These are phyloP conservation scores for Leccinum pallidistipes DNA, from an alignment of 1,284 basidiomycete genomes.

Conservation along the genomic window DNA sequence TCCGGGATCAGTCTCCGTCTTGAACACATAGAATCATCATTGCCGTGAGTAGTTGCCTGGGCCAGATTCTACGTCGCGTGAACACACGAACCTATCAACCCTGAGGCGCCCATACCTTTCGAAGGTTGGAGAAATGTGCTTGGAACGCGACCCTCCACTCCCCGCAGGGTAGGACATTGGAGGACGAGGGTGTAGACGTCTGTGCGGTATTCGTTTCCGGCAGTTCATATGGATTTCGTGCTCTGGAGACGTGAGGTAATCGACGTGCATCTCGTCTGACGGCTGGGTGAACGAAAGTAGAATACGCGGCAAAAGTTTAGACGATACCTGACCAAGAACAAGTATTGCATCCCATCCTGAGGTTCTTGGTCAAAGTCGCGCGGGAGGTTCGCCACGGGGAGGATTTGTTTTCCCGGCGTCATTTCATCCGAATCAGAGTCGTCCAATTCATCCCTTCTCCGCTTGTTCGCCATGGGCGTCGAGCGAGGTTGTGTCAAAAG, in stretches of 20 bases:
- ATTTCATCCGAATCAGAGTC: conserved; percentile 56
- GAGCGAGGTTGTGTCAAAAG: neutral
- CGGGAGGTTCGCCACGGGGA: conserved; percentile 75
- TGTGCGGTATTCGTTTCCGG: conserved; percentile 25
- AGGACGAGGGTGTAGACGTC: conserved; percentile 18
- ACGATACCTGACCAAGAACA: conserved; percentile 73
- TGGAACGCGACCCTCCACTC: conserved; percentile 63
- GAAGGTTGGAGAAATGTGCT: conserved; percentile 60
- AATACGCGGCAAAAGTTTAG: conserved; percentile 15
- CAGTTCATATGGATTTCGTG: conserved; percentile 62
- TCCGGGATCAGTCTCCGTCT: conserved; percentile 54
- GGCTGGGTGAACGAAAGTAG: conserved; percentile 6
- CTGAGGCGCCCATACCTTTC: conserved; percentile 45
- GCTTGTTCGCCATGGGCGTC: conserved; percentile 42
- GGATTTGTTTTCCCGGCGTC: conserved; percentile 58
- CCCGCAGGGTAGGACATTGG: conserved; percentile 50
- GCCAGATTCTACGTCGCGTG: conserved; percentile 52
- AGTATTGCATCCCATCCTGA: conserved; percentile 73
- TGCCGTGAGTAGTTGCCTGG: conserved; percentile 58
- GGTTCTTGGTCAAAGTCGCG: conserved; percentile 63
- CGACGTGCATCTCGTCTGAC: conserved; percentile 63
- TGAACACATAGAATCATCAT: conserved; percentile 29
- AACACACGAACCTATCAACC: conserved; percentile 5
- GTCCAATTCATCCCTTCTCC: conserved; percentile 46
- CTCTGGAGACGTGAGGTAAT: conserved; percentile 62